Evolutionary conservation across 345 rosid species (phyloP).

Genomic region (Cardamine resedifolia): DNA sequence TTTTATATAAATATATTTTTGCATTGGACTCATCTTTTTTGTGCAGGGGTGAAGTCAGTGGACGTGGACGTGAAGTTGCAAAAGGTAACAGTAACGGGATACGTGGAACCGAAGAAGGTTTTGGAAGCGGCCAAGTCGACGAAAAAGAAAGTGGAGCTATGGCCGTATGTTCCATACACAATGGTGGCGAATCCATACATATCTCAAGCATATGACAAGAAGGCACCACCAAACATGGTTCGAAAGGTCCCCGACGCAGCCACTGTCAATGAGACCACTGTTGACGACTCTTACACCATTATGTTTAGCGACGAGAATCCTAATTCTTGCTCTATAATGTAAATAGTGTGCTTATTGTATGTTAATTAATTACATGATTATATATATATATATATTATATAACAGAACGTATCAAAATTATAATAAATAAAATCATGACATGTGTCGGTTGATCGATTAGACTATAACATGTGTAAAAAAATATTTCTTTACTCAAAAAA

Average conservation of each 20-base stretch:
- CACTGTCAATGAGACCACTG: constrained; percentile 53
- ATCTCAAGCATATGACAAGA: constrained; percentile 88
- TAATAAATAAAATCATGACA: too few species aligned
- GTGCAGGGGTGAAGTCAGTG: constrained; percentile 69
- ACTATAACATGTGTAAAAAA: too few species aligned
- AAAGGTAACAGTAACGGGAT: constrained; percentile 76
- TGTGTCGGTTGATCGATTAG: too few species aligned
- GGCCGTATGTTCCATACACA: constrained; percentile 88
- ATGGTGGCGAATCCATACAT: constrained; percentile 70
- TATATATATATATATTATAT: too few species aligned
- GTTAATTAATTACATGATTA: not conserved
- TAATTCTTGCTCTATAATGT: constrained; percentile 74
- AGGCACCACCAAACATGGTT: constrained; percentile 81
- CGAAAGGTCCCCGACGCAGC: constrained; percentile 54
- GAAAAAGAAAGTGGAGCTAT: constrained; percentile 83
- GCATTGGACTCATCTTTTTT: not conserved
- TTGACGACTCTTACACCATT: constrained; percentile 55
- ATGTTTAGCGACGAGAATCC: constrained; percentile 90
- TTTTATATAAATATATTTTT: not conserved
- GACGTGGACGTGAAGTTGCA: constrained; percentile 79
- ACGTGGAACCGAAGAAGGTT: constrained; percentile 59
- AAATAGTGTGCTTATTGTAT: not conserved
- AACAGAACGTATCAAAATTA: too few species aligned
- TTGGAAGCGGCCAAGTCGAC: constrained; percentile 74
- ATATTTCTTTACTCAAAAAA: too few species aligned